Percentiles rank a stretch among this genome's conserved stretches.
These are phyloP conservation scores for Trichoderma atrobrunneum DNA, from an alignment of 2,329 filamentous ascomycete genomes.

Conservation along the genomic window DNA sequence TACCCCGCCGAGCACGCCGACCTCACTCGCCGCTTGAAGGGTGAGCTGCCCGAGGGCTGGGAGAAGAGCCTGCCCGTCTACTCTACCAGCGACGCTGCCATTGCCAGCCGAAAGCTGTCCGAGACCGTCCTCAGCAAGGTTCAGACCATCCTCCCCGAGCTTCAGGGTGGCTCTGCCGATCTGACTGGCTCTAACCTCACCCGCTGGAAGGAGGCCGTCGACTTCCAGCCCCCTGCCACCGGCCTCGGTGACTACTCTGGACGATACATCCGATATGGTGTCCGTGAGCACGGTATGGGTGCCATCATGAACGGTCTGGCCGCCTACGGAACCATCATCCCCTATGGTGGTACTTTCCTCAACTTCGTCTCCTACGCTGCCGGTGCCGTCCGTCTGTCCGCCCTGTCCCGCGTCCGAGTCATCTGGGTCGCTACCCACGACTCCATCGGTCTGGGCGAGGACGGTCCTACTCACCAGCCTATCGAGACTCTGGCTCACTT, in stretches of 20 bases:
- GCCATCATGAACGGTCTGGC: conserved; percentile 93
- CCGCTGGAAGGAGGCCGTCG: conserved; percentile 92
- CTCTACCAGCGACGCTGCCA: conserved; percentile 77
- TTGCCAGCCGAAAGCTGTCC: conserved; percentile 94
- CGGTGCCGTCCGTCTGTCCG: conserved; percentile 89
- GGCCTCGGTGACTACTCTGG: conserved; percentile 87
- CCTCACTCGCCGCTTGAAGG: conserved; percentile 73
- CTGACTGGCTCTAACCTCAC: conserved; percentile 98
- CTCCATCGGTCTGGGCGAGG: conserved; percentile 98
- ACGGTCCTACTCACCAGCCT: conserved; percentile 97
- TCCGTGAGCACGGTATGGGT: conserved; percentile 89
- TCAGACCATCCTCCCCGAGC: conserved; percentile 77
- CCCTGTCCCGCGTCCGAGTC: conserved; percentile 83
- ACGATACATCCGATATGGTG: conserved; percentile 90
- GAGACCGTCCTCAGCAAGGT: conserved; percentile 91
- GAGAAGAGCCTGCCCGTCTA: conserved; percentile 90
- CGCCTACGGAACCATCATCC: conserved; percentile 92
- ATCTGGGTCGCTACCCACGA: conserved; percentile 98
- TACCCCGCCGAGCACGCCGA: conserved; percentile 78
- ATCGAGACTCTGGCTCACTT: conserved; percentile 98
- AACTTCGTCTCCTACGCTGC: conserved; percentile 99
- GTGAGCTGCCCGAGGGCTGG: conserved; percentile 92
- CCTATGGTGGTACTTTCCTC: conserved; percentile 93
- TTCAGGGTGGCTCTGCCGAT: conserved; percentile 94
- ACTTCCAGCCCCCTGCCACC: conserved; percentile 89